These are phyloP conservation scores for Immersiella caudata DNA, from an alignment of 495 filamentous ascomycete species.

Conservation along the genomic window DNA sequence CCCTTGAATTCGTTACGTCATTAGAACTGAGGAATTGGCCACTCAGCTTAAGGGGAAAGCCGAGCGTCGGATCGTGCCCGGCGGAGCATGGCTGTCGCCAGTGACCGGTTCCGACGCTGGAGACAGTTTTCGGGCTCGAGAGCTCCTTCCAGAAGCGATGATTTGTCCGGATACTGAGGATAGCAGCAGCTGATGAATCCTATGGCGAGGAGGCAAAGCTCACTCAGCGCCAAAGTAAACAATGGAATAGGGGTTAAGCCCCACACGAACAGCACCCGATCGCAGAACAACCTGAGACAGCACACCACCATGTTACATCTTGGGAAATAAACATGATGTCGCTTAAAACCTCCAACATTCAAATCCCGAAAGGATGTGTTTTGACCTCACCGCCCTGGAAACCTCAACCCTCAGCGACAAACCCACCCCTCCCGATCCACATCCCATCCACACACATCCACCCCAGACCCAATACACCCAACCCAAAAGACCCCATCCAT, in stretches of 20 bases:
- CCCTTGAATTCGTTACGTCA: slow-evolving; percentile 13
- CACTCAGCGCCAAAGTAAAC: not conserved
- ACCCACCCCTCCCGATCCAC: too few species aligned
- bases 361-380: too few species aligned
- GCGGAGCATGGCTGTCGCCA: not conserved
- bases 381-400: too few species aligned
- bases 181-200: too few species aligned
- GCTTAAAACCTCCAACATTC: not conserved
- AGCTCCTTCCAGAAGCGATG: not conserved
- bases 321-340: not conserved
- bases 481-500: not conserved
- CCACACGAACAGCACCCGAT: not conserved
- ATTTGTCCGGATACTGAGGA: not conserved
- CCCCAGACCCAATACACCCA: not conserved
- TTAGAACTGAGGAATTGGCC: slow-evolving; percentile 12
- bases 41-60: slow-evolving; percentile 4
- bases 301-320: not conserved
- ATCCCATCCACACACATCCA: not conserved
- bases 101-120: slow-evolving; percentile 8
- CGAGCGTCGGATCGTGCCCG: not conserved
- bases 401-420: not conserved
- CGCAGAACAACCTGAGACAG: not conserved
- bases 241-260: not conserved
- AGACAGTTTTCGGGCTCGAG: not conserved
- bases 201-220: not conserved